These are phyloP conservation scores for Aurantiochytrium sp. DNA, from an alignment of 108 stramenopile species.

Conservation along the genomic window DNA sequence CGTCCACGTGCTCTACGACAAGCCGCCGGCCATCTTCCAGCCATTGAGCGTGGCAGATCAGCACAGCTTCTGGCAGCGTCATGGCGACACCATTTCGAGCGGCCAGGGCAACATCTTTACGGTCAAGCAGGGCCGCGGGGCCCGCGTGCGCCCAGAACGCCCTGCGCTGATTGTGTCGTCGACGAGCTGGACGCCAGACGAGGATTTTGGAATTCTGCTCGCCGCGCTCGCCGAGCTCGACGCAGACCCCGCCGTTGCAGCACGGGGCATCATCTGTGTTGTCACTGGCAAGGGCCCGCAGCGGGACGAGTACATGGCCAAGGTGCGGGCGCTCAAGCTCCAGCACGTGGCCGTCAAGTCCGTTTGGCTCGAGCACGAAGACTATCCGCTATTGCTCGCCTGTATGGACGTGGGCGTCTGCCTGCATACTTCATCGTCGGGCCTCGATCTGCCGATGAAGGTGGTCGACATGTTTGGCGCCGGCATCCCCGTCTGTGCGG, in stretches of 20 bases:
- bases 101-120: background rate
- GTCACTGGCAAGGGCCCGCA: conserved; percentile 97
- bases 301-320: conserved; percentile 67
- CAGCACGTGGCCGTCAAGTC: conserved; percentile 65
- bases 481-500: conserved; percentile 85
- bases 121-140: background rate
- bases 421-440: conserved; percentile 91
- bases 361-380: conserved; percentile 81
- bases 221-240: conserved; percentile 75
- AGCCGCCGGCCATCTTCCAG: conserved; percentile 76
- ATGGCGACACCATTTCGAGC: background rate
- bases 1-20: conserved; percentile 73
- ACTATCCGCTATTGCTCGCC: conserved; percentile 81
- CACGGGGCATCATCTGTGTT: conserved; percentile 59
- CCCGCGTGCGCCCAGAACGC: conserved; percentile 40
- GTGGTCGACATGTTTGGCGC: conserved; percentile 95
- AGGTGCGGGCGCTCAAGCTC: conserved; percentile 46
- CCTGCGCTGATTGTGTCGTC: conserved; percentile 85
- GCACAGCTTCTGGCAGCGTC: conserved; percentile 63
- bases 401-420: conserved; percentile 72
- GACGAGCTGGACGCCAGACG: conserved; percentile 96
- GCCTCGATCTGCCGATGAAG: conserved; percentile 98
- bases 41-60: conserved; percentile 62
- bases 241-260: background rate
- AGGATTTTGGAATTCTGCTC: conserved; percentile 89